Percentiles rank a stretch among this genome's conserved stretches.
These are phyloP conservation scores for Juncus effusus DNA, from an alignment of 176 grass and related monocot genomes.

Conservation along the genomic window DNA sequence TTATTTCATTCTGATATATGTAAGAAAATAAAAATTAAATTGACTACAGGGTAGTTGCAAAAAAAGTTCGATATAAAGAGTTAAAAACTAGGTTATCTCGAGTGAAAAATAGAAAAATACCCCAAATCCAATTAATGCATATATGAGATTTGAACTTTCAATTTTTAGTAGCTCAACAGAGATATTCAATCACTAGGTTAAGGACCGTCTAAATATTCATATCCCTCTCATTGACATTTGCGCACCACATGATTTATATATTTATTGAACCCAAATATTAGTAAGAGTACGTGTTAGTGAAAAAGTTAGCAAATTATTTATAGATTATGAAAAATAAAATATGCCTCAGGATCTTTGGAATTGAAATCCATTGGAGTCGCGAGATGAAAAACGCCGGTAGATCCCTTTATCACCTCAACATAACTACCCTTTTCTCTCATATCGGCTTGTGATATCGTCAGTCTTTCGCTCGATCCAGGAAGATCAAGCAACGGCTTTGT, in stretches of 20 bases:
- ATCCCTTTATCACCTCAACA: conserved; percentile 19
- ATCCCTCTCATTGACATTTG: too few species aligned
- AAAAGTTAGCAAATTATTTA: neutral
- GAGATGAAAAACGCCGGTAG: conserved; percentile 30
- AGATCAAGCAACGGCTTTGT: conserved; percentile 27
- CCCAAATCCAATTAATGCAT: neutral
- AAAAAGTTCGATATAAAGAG: too few species aligned
- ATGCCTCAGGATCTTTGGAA: conserved; percentile 22
- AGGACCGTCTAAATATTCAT: too few species aligned
- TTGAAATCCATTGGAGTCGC: conserved; percentile 26
- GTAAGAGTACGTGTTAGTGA: too few species aligned
- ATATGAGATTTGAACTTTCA: neutral
- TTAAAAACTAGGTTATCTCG: too few species aligned
- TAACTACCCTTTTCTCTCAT: conserved; percentile 30
- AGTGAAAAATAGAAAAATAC: too few species aligned
- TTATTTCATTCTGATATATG: conserved; percentile 29
- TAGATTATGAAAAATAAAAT: neutral
- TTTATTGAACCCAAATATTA: too few species aligned
- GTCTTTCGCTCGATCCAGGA: conserved; percentile 4
- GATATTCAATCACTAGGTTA: neutral
- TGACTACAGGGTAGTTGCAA: neutral
- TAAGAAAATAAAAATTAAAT: too few species aligned
- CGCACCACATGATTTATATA: too few species aligned
- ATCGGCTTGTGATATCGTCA: conserved; percentile 11
- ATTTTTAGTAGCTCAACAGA: neutral